Evolutionary conservation across 352 stramenopile genomes (phyloP), one percentile per base, ranked within the genome.

Genomic region (Globisporangium sylvaticum): DNA sequence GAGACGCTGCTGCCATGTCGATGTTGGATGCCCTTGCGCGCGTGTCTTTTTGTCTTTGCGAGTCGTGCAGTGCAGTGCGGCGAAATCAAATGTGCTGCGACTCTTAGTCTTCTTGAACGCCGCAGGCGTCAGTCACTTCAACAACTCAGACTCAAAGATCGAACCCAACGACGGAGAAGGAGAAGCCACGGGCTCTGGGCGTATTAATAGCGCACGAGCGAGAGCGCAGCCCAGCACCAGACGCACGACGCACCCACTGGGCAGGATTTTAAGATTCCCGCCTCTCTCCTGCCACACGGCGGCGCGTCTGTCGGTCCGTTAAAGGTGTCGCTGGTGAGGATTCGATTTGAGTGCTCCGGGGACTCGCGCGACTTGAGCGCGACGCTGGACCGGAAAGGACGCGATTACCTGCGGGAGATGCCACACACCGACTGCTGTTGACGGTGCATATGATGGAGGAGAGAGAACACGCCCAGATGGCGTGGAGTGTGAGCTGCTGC

Each of bases 1-100:
- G 54, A 59, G 54, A 42, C 18, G 55, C 55, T 29, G 55, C 31
- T 27, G 54, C 29, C 55, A 60, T 60, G 31, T 2, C 12, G 55
- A 46, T 15, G 46, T n/a, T n/a, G n/a, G n/a, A n/a, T n/a, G n/a
- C n/a, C 27, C 29, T 20, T 44, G 20, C 29, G 18, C 15, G 54
- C 29, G 54, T 27, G 53, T 42, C 20, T 60, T 20, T 60, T 60
- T 48, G 37, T 20, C 37, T 44, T 44, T 60, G 31, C 29, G n/a
- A 60, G 20, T 60, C 27, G 9, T 4, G 10, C 31, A 39, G 27
- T 60, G 55, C 7, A 29, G 14, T 44, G 52, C 15, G 27, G 53
- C 34, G 8, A 44, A 9, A 12, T 12, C 18, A 20, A 59, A 58
- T 39, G 54, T 22, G 27, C 14, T 37, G 31, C 10, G 55, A 60